Base-by-base conservation (phyloP, 768 basidiomycete genomes). In the Tulasnella sp. region DNA sequence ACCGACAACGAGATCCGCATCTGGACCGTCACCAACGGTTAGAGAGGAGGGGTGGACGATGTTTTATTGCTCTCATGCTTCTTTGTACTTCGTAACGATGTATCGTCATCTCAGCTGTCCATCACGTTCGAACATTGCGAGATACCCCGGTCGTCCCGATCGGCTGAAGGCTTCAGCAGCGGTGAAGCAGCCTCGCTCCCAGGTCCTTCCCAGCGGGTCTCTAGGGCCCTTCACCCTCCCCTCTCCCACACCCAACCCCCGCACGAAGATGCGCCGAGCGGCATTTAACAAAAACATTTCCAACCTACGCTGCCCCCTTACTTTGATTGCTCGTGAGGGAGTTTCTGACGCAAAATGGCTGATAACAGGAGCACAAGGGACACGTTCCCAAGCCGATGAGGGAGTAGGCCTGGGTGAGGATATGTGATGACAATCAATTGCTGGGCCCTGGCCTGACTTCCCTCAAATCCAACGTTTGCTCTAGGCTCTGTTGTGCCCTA, bases 1-100 rank as follows among this genome's bases (percentile, higher is more conserved):
- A 95, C 95, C 77, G 97, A 98, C 87, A 93, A 97, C 88, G 89
- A 91, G 82, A 92, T 98, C 85, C 93, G 95, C 82, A 94, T 96
- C 85, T 97, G 94, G 95, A 92, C 91, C 83, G 95, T 97, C 82
- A 89, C 89, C 79, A 79, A 48, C 79, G 78, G 80, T 19, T 74
- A 68, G 62, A 68, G 62, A 68, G 27, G 62, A 68, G 34, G 34
- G 62, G 27, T 36, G 62, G 62, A 31, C 48, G n/a, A 68, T 68
- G 62, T 68, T 68, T 68, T 68, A 68, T 68, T 68, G 10, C 31
- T 68, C 62, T 68, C 62, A 8, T 68, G 62, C 34, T 68, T 68
- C 62, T 68, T 68, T 68, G 62, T 68, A 68, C 62, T 68, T 68
- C 3, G 62, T 68, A 68, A 68, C 31, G 62, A 68, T 68, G 62